These are phyloP conservation scores for Clonostachys sp. DNA, from an alignment of 2,329 filamentous ascomycete genomes.

Conservation along the genomic window DNA sequence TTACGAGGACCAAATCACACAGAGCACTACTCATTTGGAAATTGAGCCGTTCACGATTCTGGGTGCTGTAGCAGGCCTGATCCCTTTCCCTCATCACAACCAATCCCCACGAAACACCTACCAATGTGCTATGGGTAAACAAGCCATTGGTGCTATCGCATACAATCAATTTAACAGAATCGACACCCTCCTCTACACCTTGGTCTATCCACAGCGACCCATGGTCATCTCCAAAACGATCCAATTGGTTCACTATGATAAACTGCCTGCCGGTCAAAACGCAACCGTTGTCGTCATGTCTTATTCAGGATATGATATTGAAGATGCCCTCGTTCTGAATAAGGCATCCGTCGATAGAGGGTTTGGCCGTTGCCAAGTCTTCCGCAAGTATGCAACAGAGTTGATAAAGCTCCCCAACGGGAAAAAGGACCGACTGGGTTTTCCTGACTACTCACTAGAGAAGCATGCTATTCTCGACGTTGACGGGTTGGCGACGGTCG, in stretches of 20 bases:
- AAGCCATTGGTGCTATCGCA: conserved; percentile 96
- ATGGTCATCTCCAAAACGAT: conserved; percentile 98
- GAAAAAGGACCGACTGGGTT: conserved; percentile 61
- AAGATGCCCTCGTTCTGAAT: conserved; percentile 94
- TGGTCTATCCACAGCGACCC: conserved; percentile 95
- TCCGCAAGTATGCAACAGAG: conserved; percentile 85
- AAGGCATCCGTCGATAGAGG: conserved; percentile 93
- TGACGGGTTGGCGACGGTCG: conserved; percentile 88
- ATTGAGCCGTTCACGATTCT: conserved; percentile 98
- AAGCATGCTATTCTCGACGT: conserved; percentile 71
- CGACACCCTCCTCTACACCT: conserved; percentile 90
- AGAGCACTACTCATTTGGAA: conserved; percentile 86
- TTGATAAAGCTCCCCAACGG: conserved; percentile 88
- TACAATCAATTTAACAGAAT: conserved; percentile 98
- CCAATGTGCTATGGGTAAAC: conserved; percentile 99
- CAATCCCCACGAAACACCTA: conserved; percentile 98
- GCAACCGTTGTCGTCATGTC: conserved; percentile 99
- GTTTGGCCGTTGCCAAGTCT: conserved; percentile 96
- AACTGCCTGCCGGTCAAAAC: conserved; percentile 93
- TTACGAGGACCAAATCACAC: conserved; percentile 78
- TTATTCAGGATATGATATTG: conserved; percentile 98
- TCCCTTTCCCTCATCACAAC: conserved; percentile 98
- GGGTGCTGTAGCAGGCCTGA: conserved; percentile 90
- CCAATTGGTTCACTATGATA: conserved; percentile 94
- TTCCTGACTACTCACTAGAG: conserved; percentile 42